Evolutionary conservation across 441 rosid species (phyloP).

Genomic region (Mallotus japonicus): DNA sequence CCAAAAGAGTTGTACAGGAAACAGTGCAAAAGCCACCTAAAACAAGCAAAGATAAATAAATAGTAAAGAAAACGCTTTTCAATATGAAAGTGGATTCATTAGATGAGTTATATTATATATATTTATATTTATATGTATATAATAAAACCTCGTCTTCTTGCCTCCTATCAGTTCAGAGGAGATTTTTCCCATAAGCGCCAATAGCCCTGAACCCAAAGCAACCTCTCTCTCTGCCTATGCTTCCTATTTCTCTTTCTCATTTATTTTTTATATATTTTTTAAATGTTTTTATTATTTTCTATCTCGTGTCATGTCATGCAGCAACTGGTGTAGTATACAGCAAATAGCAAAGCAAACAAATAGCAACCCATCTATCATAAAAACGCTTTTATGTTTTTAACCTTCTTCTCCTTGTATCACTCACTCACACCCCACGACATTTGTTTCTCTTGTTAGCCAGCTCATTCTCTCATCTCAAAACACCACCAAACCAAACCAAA

Average conservation of each 20-base stretch:
- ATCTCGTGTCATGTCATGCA: conserved; percentile 75
- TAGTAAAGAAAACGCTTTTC: conserved; percentile 18
- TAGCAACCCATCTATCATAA: conserved; percentile 19
- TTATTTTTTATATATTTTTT: not conserved
- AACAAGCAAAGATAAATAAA: not conserved
- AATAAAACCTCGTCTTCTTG: conserved; percentile 38
- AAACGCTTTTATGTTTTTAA: conserved; percentile 20
- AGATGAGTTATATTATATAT: not conserved
- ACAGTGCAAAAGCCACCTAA: conserved; percentile 23
- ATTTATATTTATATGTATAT: not conserved
- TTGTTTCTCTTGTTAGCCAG: conserved; percentile 43
- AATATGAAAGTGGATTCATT: not conserved
- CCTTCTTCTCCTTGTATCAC: conserved; percentile 4
- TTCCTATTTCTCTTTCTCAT: not conserved
- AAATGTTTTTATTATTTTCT: not conserved
- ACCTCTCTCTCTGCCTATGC: conserved; percentile 4
- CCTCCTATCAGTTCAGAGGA: conserved; percentile 25
- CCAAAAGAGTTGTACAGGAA: not conserved
- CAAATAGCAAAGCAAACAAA: conserved; percentile 13
- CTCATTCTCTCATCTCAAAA: conserved; percentile 40
- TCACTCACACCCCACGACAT: conserved; percentile 33
- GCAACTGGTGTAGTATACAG: not conserved
- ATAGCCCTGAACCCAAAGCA: conserved; percentile 35
- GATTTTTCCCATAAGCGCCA: conserved; percentile 31
- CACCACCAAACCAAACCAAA: conserved; percentile 13